Evolutionary conservation across 768 basidiomycete genomes (phyloP), one percentile per base, ranked within the genome.

Genomic region (Psilocybe tampanensis): DNA sequence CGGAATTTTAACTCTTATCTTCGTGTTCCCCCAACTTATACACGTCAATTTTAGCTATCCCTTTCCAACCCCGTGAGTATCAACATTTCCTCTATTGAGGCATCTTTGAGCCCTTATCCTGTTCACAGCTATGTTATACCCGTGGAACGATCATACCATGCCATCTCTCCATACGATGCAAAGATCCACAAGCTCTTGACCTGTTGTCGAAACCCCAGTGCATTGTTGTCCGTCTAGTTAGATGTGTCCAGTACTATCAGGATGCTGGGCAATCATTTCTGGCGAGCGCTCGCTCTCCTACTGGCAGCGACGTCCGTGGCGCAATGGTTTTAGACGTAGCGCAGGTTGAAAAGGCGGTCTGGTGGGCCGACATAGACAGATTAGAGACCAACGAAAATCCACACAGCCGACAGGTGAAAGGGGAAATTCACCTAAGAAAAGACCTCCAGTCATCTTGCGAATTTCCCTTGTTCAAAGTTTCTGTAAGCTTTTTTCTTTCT

Each of bases 121-220:
- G 6, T 44, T 19, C 21, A 8, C 19, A 74, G 75, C 63, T 71
- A 43, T 68, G 64, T 19, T 79, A 76, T 52, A 72, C 74, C 8
- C 70, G 77, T 33, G 78, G 77, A 8, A 66, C 74, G 2, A 64
- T 73, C n/a, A 70, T 79, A 21, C 76, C 78, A 9, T 72, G 70
- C 48, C 64, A 68, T 43, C 44, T 78, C 3, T 59, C 64, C 18
- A 57, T 78, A 22, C 59, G 65, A 22, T 68, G 72, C 58, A 53
- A 55, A 2, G 67, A 76, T 53, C 23, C 54, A 3, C 63, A 71
- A 22, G 72, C 65, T 1, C 68, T 77, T 18, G 73, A 74, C 23
- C 49, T 66, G 0, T 63, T 75, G 5, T 64, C 68, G 13, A 54
- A 63, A 3, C 70, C 70, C 1, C 58, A 64, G 4, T 60, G 67